These are phyloP conservation scores for Penicillium sp. DNA, from an alignment of 2,329 filamentous ascomycete species.

Conservation along the genomic window DNA sequence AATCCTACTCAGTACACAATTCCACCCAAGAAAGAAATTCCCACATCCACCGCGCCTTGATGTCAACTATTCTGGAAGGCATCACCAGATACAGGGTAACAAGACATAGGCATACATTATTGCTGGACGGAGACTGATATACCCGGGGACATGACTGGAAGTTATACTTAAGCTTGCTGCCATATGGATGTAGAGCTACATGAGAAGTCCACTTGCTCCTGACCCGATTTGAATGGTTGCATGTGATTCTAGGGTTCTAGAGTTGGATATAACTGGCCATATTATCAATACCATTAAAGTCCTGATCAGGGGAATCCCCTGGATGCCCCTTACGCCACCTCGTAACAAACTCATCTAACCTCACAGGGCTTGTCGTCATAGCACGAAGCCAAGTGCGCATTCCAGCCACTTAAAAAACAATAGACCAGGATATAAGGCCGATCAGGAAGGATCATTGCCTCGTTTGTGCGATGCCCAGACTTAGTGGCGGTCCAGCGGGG, in stretches of 20 bases:
- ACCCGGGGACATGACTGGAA: no score
- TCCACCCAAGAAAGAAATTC: not conserved
- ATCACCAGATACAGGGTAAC: no score
- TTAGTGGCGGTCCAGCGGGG: slow-evolving; percentile 10
- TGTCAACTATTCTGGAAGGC: no score
- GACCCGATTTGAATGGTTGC: not conserved
- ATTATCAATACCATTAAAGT: not conserved
- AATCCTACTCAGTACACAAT: not conserved
- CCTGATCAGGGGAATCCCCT: not conserved
- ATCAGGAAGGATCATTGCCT: slow-evolving; percentile 17
- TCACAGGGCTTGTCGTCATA: not conserved
- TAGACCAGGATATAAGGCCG: not conserved
- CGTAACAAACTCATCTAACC: slow-evolving; percentile 12
- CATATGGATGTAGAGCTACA: not conserved
- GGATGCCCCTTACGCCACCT: not conserved
- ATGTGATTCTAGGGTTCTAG: not conserved
- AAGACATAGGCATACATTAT: no score
- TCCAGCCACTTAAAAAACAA: slow-evolving; percentile 9
- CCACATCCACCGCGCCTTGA: not conserved
- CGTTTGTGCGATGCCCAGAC: slow-evolving; percentile 12
- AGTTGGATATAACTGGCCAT: no score
- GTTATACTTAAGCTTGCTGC: not conserved
- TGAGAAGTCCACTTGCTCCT: not conserved
- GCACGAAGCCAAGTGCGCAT: not conserved
- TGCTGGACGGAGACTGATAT: no score